phyloP scores from a whole-genome alignment of 345 rosid species.

The Arabis hirsuta region DNA sequence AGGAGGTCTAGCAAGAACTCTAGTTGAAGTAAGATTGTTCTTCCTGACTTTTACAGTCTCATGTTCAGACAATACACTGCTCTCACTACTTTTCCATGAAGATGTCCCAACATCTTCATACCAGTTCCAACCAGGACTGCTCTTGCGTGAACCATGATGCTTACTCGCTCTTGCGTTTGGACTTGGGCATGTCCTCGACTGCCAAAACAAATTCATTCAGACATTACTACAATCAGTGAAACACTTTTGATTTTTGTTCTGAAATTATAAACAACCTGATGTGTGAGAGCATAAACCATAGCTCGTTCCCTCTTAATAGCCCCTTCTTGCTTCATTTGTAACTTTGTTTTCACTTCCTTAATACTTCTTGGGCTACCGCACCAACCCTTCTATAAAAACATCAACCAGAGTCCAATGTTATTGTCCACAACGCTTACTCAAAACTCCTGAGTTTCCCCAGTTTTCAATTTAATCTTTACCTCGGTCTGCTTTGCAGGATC shows the following conservation, averaged over 20 bases:
- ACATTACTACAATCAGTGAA: conserved; percentile 23
- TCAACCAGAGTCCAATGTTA: conserved; percentile 11
- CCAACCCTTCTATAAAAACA: conserved; percentile 68
- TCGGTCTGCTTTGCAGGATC: conserved; percentile 73
- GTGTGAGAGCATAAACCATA: conserved; percentile 64
- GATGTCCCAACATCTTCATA: conserved; percentile 53
- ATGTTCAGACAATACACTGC: conserved; percentile 44
- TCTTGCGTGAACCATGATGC: conserved; percentile 49
- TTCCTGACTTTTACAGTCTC: conserved; percentile 64
- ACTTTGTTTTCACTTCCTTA: conserved; percentile 66
- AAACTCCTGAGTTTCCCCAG: not conserved
- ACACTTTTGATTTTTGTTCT: conserved; percentile 26
- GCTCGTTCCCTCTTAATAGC: conserved; percentile 94
- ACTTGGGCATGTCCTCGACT: conserved; percentile 61
- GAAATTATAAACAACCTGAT: conserved; percentile 54
- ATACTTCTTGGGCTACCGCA: conserved; percentile 66
- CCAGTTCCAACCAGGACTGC: conserved; percentile 63
- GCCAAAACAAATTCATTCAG: conserved; percentile 45
- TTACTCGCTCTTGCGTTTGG: conserved; percentile 52
- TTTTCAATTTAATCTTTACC: conserved; percentile 46
- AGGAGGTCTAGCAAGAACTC: conserved; percentile 62
- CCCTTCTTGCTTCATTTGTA: conserved; percentile 78
- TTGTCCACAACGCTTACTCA: not conserved
- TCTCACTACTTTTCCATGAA: conserved; percentile 59
- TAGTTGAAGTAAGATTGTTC: conserved; percentile 61